phyloP scores from a whole-genome alignment of 2,329 filamentous ascomycete species.

The Tothia fuscella region DNA sequence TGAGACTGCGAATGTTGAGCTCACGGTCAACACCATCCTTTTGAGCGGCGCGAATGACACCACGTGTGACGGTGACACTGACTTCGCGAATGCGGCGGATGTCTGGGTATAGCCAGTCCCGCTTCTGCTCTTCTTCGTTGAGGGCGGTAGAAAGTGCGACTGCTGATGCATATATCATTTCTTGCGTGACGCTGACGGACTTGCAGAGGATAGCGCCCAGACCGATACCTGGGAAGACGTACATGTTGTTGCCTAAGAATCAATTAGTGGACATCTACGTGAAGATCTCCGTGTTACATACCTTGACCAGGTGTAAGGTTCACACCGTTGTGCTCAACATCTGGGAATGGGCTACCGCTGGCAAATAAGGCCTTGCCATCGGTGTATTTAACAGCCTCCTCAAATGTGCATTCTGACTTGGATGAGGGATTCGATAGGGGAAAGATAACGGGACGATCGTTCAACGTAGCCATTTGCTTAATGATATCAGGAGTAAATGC shows the following conservation, averaged over 20 bases:
- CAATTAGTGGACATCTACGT: conserved; percentile 41
- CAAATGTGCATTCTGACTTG: conserved; percentile 96
- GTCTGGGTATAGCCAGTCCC: conserved; percentile 80
- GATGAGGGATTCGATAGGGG: conserved; percentile 90
- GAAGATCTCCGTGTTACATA: conserved; percentile 11
- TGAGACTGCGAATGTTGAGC: conserved; percentile 49
- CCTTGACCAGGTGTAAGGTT: conserved; percentile 37
- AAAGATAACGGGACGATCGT: conserved; percentile 67
- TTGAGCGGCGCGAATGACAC: conserved; percentile 87
- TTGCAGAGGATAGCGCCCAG: conserved; percentile 88
- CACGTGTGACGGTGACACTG: conserved; percentile 71
- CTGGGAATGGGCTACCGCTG: conserved; percentile 82
- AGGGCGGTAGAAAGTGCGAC: conserved; percentile 68
- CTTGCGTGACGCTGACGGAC: conserved; percentile 73
- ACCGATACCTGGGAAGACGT: conserved; percentile 94
- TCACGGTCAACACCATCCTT: conserved; percentile 52
- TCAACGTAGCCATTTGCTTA: conserved; percentile 44
- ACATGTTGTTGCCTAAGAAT: conserved; percentile 78
- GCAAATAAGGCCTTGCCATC: conserved; percentile 88
- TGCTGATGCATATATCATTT: conserved; percentile 94
- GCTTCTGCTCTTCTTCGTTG: conserved; percentile 66
- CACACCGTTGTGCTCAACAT: conserved; percentile 40
- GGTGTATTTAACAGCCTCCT: conserved; percentile 83
- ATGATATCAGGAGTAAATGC: conserved; percentile 86
- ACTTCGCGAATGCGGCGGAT: conserved; percentile 88